These are phyloP conservation scores for Pseudopyrenochaeta lycopersici DNA, from an alignment of 2,329 filamentous ascomycete species.

Conservation along the genomic window DNA sequence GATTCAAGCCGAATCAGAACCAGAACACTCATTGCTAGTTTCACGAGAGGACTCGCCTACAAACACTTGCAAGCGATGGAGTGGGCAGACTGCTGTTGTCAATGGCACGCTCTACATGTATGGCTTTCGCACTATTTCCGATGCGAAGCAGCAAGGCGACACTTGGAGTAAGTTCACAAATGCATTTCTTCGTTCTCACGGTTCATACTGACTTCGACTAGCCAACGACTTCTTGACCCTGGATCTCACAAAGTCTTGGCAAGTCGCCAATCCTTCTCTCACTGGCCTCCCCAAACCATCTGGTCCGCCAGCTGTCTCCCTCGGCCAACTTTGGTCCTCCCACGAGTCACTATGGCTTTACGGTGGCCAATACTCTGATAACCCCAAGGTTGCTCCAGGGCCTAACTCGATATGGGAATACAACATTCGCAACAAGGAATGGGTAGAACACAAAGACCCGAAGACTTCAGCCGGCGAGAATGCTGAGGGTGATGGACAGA, in stretches of 20 bases:
- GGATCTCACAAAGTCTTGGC: slow-evolving; percentile 78
- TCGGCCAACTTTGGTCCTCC: slow-evolving; percentile 81
- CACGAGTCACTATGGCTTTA: slow-evolving; percentile 76
- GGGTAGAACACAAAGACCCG: slow-evolving; percentile 70
- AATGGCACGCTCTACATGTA: slow-evolving; percentile 82
- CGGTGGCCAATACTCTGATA: slow-evolving; percentile 76
- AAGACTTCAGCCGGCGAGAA: slow-evolving; percentile 70
- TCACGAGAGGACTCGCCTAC: slow-evolving; percentile 43
- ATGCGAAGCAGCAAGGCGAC: slow-evolving; percentile 65
- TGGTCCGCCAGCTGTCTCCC: slow-evolving; percentile 74
- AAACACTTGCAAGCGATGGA: slow-evolving; percentile 49
- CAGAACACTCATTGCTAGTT: slow-evolving; percentile 23
- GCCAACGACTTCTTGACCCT: slow-evolving; percentile 74
- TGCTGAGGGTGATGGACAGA: slow-evolving; percentile 63
- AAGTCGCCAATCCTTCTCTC: slow-evolving; percentile 69
- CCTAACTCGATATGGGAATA: slow-evolving; percentile 76
- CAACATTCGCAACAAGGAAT: slow-evolving; percentile 65
- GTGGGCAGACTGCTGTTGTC: slow-evolving; percentile 65
- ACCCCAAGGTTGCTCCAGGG: slow-evolving; percentile 64
- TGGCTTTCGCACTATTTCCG: slow-evolving; percentile 71
- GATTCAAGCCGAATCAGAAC: slow-evolving; percentile 23
- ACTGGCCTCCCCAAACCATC: slow-evolving; percentile 70
- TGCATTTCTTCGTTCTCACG: not conserved
- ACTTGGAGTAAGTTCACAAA: slow-evolving; percentile 71
- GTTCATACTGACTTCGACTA: slow-evolving; percentile 14